Evolutionary conservation across 345 rosid genomes (phyloP).

Genomic region (Bruguiera parviflora): DNA sequence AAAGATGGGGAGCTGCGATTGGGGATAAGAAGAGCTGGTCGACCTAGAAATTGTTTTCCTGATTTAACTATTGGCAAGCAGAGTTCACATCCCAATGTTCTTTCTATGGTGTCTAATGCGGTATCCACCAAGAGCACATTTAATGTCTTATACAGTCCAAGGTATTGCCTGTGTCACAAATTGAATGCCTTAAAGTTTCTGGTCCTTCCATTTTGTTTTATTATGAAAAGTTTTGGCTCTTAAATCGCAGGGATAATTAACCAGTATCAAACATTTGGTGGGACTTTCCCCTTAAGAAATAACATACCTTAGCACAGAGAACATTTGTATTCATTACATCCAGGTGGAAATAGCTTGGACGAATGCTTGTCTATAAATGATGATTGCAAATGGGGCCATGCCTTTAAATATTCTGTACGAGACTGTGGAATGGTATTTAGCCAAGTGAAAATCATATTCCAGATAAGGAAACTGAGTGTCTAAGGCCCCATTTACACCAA

Average conservation of each 20-base stretch:
- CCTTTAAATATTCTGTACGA: too few species aligned
- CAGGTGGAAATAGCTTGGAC: neutral
- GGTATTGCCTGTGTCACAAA: conserved; percentile 38
- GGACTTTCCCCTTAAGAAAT: neutral
- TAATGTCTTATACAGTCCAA: conserved; percentile 77
- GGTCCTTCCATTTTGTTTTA: neutral
- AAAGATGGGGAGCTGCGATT: conserved; percentile 76
- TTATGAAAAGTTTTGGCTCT: neutral
- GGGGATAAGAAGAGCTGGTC: conserved; percentile 71
- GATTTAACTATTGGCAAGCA: conserved; percentile 53
- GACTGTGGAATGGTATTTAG: too few species aligned
- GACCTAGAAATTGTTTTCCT: conserved; percentile 76
- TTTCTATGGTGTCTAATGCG: conserved; percentile 65
- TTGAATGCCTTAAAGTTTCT: neutral
- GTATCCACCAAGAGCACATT: conserved; percentile 59
- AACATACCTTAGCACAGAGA: neutral
- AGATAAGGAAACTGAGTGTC: too few species aligned
- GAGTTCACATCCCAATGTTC: conserved; percentile 46
- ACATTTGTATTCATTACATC: neutral
- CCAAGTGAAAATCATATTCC: too few species aligned
- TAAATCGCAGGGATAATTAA: too few species aligned
- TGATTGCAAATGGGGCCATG: too few species aligned
- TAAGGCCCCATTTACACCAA: too few species aligned
- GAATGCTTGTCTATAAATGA: too few species aligned
- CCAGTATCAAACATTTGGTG: neutral